phyloP scores from a whole-genome alignment of 495 filamentous ascomycete genomes.

The Neurospora sp. region DNA sequence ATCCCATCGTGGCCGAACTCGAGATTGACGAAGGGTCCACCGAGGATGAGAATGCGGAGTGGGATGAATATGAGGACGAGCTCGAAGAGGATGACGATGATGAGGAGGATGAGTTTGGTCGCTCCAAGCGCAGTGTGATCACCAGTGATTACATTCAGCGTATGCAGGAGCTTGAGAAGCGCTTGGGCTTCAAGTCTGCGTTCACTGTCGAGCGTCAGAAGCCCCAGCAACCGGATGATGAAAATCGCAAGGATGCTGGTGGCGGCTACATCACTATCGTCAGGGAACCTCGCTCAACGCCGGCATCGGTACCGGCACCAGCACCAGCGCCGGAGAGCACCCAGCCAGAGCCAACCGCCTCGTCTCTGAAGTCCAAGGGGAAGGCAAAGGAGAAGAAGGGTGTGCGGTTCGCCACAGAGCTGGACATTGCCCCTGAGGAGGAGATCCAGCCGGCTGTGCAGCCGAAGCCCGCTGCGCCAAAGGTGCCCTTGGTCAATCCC shows the following conservation, averaged over 20 bases:
- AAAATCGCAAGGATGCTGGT: slow-evolving; percentile 16
- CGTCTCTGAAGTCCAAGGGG: neutral
- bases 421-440: slow-evolving; percentile 54
- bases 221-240: slow-evolving; percentile 6
- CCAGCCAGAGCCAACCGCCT: neutral
- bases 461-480: slow-evolving; percentile 14
- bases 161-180: slow-evolving; percentile 78
- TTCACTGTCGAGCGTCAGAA: slow-evolving; percentile 12
- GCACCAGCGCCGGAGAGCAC: neutral
- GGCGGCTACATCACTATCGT: slow-evolving; percentile 1
- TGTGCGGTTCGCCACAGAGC: slow-evolving; percentile 62
- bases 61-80: slow-evolving; percentile 34
- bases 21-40: slow-evolving; percentile 65
- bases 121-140: slow-evolving; percentile 50
- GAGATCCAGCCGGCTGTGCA: slow-evolving; percentile 14
- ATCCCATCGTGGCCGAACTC: slow-evolving; percentile 86
- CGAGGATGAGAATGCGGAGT: slow-evolving; percentile 46
- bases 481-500: slow-evolving; percentile 27
- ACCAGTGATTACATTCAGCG: slow-evolving; percentile 60
- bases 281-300: neutral
- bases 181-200: slow-evolving; percentile 45
- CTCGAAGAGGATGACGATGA: slow-evolving; percentile 48
- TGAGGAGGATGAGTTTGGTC: slow-evolving; percentile 58
- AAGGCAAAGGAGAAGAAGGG: slow-evolving; percentile 47
- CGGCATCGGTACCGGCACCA: neutral